phyloP scores from a whole-genome alignment of 106 monocot genomes.

The Platanthera zijinensis region DNA sequence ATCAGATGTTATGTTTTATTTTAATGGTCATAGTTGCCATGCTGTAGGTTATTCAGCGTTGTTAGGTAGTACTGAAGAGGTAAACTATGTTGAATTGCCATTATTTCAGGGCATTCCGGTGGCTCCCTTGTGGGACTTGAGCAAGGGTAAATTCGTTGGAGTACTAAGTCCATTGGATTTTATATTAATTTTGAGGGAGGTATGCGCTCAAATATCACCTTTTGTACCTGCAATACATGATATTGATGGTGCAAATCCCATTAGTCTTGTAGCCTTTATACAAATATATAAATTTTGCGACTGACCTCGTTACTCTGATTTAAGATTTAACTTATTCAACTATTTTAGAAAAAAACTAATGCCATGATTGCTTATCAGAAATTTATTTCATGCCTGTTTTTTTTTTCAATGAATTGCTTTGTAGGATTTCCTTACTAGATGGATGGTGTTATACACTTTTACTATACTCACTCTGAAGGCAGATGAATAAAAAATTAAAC shows the following conservation, averaged over 20 bases:
- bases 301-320: not conserved
- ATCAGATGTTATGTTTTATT: not conserved
- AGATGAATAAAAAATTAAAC: not conserved
- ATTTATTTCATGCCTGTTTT: not conserved
- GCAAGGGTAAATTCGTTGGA: constrained; percentile 71
- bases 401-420: not conserved
- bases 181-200: constrained; percentile 93
- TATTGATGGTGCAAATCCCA: not conserved
- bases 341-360: not conserved
- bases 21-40: not conserved
- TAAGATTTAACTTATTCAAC: not conserved
- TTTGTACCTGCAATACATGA: not conserved
- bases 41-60: not conserved
- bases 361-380: not conserved
- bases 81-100: not conserved
- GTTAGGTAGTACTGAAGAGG: not conserved
- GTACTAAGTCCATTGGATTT: constrained; percentile 83
- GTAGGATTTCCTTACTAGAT: not conserved
- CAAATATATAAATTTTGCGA: not conserved
- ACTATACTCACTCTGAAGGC: not conserved
- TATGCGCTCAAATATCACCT: constrained; percentile 2
- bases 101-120: constrained; percentile 75
- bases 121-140: constrained; percentile 87
- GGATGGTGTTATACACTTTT: not conserved
- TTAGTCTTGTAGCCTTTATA: not conserved